Evolutionary conservation across 352 stramenopile genomes (phyloP), one percentile per base, ranked within the genome.

Genomic region (Phytopythium helicoides): DNA sequence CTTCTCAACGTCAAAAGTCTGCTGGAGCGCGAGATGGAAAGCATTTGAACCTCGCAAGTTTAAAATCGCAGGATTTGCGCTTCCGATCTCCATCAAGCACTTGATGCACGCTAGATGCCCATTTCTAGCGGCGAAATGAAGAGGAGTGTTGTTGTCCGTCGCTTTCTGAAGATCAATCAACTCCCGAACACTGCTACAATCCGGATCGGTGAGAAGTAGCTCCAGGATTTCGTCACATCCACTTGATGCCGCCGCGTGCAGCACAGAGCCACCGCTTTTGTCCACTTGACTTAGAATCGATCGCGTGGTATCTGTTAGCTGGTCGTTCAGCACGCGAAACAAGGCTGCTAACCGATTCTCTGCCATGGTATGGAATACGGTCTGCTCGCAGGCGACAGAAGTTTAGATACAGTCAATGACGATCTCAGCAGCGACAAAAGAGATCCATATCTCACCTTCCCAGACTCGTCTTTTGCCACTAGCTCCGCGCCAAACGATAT

Each of bases 1-100:
- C 18, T 63, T 63, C 0, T 86, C 72, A 28, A 91, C 79, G 47
- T 87, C 69, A 40, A 92, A 92, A 5, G 68, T 74, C 40, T 81
- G 76, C 28, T 72, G 55, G 0, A 89, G 60, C n/a, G 71, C 69
- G 10, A 89, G 58, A 44, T 92, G 78, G 15, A 92, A 54, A 1
- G 74, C 69, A 21, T 78, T 89, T 31, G 66, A 76, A 6, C 81
- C 76, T 44, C 56, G 68, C 19, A 42, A 21, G 16, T 76, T 65
- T 11, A 56, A 53, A 16, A 85, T 14, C 42, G 69, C 62, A 1
- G 48, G 52, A 15, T 60, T 65, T 1, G 56, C 59, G 16, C 49
- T 61, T 16, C 51, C 52, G 1, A 59, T 42, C 14, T 64, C 55
- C 0, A 87, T 47, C n/a, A 89, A 31, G 0, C 80, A 42, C 6